Evolutionary conservation across 257 asterid species (phyloP), one percentile per base, ranked within the genome.

Genomic region (Anisodus tanguticus): DNA sequence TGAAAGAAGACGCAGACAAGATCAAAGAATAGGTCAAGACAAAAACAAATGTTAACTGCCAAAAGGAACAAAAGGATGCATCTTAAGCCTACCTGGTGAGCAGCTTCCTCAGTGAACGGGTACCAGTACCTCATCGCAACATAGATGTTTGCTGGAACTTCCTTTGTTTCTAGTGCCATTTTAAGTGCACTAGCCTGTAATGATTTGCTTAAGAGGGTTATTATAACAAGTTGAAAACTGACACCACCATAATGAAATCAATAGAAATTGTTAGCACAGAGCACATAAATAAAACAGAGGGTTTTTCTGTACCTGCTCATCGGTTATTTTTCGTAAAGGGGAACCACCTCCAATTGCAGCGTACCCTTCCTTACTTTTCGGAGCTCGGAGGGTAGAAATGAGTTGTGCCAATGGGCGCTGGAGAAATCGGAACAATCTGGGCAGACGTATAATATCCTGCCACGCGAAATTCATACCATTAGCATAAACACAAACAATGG

Each of bases 271-370:
- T 15, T 9, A 64, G 19, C 54, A 51, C 17, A 19, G 64, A n/a
- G 4, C 22, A 76, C 47, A 51, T 7, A 26, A 8, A 26, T 53
- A 53, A 39, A 76, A 51, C 81, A 1, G 22, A 53, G 63, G 31
- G 13, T 51, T 26, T 22, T 47, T 11, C 12, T 62, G 19, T 85
- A 96, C 99, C 98, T 96, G 98, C 85, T 94, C 98, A 64, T 96
- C 87, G 5, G 99, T 96, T 80, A 94, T 94, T 87, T 91, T 93
- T 83, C 98, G 98, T 82, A 96, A 85, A 82, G 99, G 99, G 15
- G 99, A 96, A 85, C 99, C 99, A 64, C 99, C 99, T 84, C 99
- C 98, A 85, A 94, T 96, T 85, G 99, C 91, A 90, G 98, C 97
- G 89, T 94, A 96, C 5, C 95, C 99, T 89, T 94, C 98, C 90